A percentile compares a stretch with the other conserved stretches of the same genome.
phyloP scores from a whole-genome alignment of 495 filamentous ascomycete genomes.

The Hyaloscypha variabilis region DNA sequence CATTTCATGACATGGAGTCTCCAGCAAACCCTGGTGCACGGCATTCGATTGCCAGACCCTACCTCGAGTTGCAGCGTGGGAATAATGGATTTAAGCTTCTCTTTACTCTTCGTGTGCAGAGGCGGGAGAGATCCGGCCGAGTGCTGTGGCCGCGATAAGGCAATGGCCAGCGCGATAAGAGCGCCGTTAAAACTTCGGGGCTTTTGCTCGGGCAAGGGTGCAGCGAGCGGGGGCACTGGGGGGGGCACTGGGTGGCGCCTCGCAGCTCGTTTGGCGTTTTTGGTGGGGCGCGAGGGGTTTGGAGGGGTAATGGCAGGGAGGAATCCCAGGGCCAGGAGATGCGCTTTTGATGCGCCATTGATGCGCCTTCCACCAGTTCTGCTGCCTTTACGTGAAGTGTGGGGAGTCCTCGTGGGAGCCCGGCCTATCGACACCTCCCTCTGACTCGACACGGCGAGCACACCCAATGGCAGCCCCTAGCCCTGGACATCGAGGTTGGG shows the following conservation, averaged over 20 bases:
- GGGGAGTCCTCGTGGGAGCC: background rate
- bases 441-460: background rate
- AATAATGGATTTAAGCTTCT: background rate
- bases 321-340: background rate
- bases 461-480: background rate
- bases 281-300: background rate
- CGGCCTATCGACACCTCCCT: background rate
- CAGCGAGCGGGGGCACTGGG: background rate
- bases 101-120: background rate
- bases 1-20: background rate
- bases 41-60: background rate
- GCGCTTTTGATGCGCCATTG: too few species aligned
- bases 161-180: background rate
- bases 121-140: background rate
- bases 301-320: background rate
- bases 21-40: too few species aligned
- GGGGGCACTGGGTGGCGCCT: background rate
- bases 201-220: background rate
- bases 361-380: too few species aligned
- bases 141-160: background rate
- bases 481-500: background rate
- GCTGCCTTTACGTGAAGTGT: conserved; percentile 1
- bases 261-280: background rate
- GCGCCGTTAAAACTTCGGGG: background rate
- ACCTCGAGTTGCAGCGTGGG: background rate